These are phyloP conservation scores for Leptographium radiaticola DNA, from an alignment of 2,329 filamentous ascomycete species.

Conservation along the genomic window DNA sequence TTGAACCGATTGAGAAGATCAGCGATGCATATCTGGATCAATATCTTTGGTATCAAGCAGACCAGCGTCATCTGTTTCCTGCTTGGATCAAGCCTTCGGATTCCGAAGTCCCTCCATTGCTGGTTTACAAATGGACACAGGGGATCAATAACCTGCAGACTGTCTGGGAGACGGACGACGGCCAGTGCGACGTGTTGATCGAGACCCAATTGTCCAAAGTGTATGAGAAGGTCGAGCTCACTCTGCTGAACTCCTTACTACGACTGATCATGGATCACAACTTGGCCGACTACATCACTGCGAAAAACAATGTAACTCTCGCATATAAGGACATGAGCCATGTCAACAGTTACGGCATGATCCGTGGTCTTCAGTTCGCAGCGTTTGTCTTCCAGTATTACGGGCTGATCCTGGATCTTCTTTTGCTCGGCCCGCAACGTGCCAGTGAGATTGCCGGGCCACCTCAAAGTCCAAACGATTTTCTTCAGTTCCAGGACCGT, in stretches of 20 bases:
- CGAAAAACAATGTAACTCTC: conserved; percentile 97
- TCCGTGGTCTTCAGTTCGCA: conserved; percentile 93
- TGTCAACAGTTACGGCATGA: conserved; percentile 97
- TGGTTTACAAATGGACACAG: conserved; percentile 98
- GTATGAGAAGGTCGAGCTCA: conserved; percentile 98
- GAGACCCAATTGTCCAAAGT: conserved; percentile 98
- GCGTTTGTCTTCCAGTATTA: conserved; percentile 99
- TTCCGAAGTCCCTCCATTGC: conserved; percentile 85
- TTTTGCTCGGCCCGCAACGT: conserved; percentile 83
- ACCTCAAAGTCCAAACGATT: conserved; percentile 88
- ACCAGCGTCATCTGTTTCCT: conserved; percentile 92
- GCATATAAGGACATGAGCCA: conserved; percentile 99
- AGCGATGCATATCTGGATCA: conserved; percentile 97
- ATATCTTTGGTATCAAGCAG: conserved; percentile 98
- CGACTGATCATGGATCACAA: conserved; percentile 99
- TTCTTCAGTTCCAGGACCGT: conserved; percentile 89
- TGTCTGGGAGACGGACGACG: conserved; percentile 87
- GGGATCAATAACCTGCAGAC: conserved; percentile 96
- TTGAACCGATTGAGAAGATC: conserved; percentile 98
- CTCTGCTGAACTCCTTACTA: conserved; percentile 81
- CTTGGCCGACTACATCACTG: conserved; percentile 94
- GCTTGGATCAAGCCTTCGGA: conserved; percentile 99
- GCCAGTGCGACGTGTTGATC: conserved; percentile 97
- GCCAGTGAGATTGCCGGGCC: conserved; percentile 97
- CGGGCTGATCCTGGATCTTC: conserved; percentile 82